Evolutionary conservation across 768 basidiomycete species (phyloP).

Genomic region (Collybia mongolica): DNA sequence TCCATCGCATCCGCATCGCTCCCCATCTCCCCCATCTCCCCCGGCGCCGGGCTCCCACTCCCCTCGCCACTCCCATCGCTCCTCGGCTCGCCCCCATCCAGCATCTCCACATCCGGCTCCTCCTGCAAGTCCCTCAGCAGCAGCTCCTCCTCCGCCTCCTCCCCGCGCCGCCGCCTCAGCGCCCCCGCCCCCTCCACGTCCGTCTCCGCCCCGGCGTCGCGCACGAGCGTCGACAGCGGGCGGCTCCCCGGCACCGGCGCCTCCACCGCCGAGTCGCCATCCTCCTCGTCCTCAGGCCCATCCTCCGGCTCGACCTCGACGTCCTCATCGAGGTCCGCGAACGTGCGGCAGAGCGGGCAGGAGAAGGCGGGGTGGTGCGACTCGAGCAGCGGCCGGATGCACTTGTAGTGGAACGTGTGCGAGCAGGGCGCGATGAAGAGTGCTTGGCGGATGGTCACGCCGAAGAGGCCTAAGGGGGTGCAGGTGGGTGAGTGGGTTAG

Average conservation of each 20-base stretch:
- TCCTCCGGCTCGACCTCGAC: conserved; percentile 58
- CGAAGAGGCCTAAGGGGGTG: conserved; percentile 52
- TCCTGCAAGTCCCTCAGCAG: conserved; percentile 5
- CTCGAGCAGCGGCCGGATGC: conserved; percentile 87
- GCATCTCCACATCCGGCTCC: not conserved
- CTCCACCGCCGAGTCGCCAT: conserved; percentile 11
- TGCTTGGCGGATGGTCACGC: conserved; percentile 91
- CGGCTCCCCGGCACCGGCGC: conserved; percentile 6
- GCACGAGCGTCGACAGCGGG: conserved; percentile 11
- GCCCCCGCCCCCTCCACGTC: conserved; percentile 5
- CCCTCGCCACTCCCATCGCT: conserved; percentile 8
- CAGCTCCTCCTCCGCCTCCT: conserved; percentile 10
- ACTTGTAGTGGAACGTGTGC: conserved; percentile 96
- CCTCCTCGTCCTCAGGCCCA: conserved; percentile 22
- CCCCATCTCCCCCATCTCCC: not conserved
- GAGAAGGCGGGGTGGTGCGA: conserved; percentile 92
- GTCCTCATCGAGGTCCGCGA: conserved; percentile 93
- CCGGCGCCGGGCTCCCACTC: conserved; percentile 6
- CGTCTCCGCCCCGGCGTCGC: conserved; percentile 17
- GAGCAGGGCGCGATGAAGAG: conserved; percentile 98
- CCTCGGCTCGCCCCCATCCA: not conserved
- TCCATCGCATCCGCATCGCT: conserved; percentile 7
- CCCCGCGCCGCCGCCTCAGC: conserved; percentile 3
- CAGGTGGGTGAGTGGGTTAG: not conserved
- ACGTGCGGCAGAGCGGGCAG: conserved; percentile 94